Base-by-base conservation (phyloP, 2,329 filamentous ascomycete species). In the Plectosphaerella cucumerina region DNA sequence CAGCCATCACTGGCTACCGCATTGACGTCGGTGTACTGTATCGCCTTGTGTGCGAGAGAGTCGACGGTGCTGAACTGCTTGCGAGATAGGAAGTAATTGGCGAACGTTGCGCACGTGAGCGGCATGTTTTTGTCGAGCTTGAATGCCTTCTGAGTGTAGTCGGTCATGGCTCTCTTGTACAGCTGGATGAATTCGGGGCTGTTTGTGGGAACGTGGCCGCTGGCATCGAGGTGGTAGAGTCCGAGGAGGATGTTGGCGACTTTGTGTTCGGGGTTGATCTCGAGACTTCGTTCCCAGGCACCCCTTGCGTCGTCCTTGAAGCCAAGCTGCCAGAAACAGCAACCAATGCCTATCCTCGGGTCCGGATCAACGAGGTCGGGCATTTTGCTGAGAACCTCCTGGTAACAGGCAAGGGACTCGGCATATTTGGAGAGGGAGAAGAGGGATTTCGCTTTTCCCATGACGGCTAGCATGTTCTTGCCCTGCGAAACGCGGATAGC, bases 1-100 rank as follows among this genome's bases (percentile, higher is more conserved):
- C 93, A 97, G 34, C 94, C 95, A 65, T 99, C 95, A 70, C 93
- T 96, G 21, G 93, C 93, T 66, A 97, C 90, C 4, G 92, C 90
- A 66, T 96, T 96, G 59, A 97, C 90, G 64, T 99, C 94, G 3
- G 94, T 97, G 61, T 90, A 87, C 63, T 97, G 90, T 56, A 99
- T 97, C 6, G 94, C 92, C 67, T 94, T 94, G 65, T 92, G 88
- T 8, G 93, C 90, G 17, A 99, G 78, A 18, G 85, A 85, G 58
- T 97, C 91, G 10, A 94, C 91, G 53, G 90, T 91, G 21, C 82
- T 72, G 69, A 90, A 87, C 9, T 85, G 83, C 65, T 91, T 95
- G 61, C 89, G 82, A 2, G 90, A 85, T 23, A 97, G 74, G 69
- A 97, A 97, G 68, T 96, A 97, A 56, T 84, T 80, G 43, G 91